Evolutionary conservation across 2,329 filamentous ascomycete genomes (phyloP).

Genomic region (Triangularia verruculosa): DNA sequence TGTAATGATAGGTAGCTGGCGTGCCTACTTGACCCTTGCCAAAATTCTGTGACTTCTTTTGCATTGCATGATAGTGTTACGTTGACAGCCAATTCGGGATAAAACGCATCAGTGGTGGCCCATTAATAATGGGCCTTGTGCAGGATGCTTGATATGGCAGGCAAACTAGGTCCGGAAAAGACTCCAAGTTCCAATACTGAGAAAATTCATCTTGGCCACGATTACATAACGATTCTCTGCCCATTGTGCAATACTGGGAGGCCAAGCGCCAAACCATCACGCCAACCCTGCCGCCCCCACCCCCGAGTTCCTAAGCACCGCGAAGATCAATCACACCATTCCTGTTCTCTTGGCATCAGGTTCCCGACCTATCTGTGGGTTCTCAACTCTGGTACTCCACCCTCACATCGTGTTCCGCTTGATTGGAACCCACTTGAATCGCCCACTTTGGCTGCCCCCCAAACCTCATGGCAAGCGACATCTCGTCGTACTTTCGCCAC

Average conservation of each 20-base stretch:
- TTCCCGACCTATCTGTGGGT: neutral
- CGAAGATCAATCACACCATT: neutral
- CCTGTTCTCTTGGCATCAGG: neutral
- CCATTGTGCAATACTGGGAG: too few relatives aligned
- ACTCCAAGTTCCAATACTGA: too few relatives aligned
- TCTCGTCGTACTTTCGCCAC: neutral
- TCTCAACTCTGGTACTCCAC: conserved; percentile 3
- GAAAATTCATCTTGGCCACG: neutral
- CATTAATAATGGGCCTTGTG: neutral
- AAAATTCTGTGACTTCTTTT: neutral
- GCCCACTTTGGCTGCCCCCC: conserved; percentile 6
- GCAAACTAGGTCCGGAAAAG: neutral
- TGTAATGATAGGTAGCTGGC: neutral
- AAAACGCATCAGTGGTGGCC: neutral
- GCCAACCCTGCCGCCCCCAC: neutral
- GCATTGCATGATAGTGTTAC: neutral
- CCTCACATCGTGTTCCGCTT: conserved; percentile 3
- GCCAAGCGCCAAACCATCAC: neutral
- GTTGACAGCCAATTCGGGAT: neutral
- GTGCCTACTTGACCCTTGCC: neutral
- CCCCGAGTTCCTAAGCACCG: neutral
- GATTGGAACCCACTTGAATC: neutral
- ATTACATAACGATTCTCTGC: neutral
- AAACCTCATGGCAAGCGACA: conserved; percentile 3
- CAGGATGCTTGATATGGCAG: neutral